Evolutionary conservation across 768 basidiomycete species (phyloP).

Genomic region (Amanita rimosa): DNA sequence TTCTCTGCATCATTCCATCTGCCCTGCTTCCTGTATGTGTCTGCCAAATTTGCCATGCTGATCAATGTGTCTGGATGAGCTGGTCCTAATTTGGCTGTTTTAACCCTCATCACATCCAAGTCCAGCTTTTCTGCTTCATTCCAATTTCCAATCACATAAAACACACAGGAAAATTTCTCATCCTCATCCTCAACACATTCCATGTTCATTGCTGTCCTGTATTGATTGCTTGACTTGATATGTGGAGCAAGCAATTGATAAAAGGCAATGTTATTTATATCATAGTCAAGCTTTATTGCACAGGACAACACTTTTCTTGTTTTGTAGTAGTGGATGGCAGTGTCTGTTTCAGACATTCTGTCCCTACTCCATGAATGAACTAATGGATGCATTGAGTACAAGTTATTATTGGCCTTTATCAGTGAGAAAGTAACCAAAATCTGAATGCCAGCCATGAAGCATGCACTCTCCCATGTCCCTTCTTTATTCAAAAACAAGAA

Average conservation of each 20-base stretch:
- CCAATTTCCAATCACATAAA: neutral
- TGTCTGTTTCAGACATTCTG: neutral
- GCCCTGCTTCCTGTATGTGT: neutral
- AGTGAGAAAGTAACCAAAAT: constrained; percentile 10
- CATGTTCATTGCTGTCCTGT: neutral
- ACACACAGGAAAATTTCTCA: neutral
- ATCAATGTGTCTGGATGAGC: too few relatives aligned
- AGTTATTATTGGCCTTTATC: constrained; percentile 3
- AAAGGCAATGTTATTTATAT: neutral
- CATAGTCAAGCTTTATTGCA: neutral
- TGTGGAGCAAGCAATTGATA: neutral
- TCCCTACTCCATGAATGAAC: constrained; percentile 6
- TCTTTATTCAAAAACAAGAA: neutral
- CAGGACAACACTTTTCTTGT: neutral
- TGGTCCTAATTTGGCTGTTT: too few relatives aligned
- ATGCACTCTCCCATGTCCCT: constrained; percentile 7
- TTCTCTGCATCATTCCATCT: too few relatives aligned
- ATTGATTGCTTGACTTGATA: neutral
- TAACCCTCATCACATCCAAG: too few relatives aligned
- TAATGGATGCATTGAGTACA: constrained; percentile 8
- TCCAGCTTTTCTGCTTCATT: neutral
- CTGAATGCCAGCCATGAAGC: constrained; percentile 10
- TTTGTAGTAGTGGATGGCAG: neutral
- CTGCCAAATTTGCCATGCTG: neutral
- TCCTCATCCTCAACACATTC: neutral